phyloP scores from a whole-genome alignment of 768 basidiomycete species.

The Suillus plorans region DNA sequence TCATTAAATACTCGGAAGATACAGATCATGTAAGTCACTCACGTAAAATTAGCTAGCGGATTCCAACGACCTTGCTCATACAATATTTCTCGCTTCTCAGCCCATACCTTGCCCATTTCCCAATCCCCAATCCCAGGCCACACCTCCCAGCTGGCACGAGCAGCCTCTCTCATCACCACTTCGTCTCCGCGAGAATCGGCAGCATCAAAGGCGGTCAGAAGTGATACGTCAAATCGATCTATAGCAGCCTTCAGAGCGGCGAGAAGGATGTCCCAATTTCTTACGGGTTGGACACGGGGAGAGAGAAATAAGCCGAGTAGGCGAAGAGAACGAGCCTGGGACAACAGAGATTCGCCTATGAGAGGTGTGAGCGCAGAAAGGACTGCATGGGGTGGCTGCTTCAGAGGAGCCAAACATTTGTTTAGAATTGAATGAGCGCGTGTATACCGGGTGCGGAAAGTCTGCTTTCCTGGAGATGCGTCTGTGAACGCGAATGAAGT shows the following conservation, averaged over 20 bases:
- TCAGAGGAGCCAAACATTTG: constrained; percentile 55
- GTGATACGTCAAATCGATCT: constrained; percentile 84
- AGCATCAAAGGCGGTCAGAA: constrained; percentile 87
- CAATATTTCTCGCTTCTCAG: constrained; percentile 92
- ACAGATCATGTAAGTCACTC: constrained; percentile 25
- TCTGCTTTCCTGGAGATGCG: constrained; percentile 22
- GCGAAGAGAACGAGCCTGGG: constrained; percentile 68
- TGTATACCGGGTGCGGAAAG: constrained; percentile 58
- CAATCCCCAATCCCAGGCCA: constrained; percentile 57
- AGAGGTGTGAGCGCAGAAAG: constrained; percentile 44
- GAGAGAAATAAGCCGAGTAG: constrained; percentile 78
- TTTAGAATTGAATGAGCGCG: constrained; percentile 66
- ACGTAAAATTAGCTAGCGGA: constrained; percentile 81
- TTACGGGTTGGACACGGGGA: constrained; percentile 65
- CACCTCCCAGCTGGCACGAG: constrained; percentile 84
- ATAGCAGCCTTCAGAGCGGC: constrained; percentile 71
- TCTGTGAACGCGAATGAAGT: constrained; percentile 17
- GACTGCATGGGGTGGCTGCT: constrained; percentile 64
- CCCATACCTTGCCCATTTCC: constrained; percentile 95
- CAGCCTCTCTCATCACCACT: constrained; percentile 73
- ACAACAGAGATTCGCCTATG: constrained; percentile 35
- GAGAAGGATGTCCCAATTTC: constrained; percentile 60
- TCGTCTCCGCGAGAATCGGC: constrained; percentile 79
- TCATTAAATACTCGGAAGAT: neutral
- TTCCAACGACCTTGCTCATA: constrained; percentile 83